Base-by-base conservation (phyloP, 441 rosid genomes). In the Populus hybrid region DNA sequence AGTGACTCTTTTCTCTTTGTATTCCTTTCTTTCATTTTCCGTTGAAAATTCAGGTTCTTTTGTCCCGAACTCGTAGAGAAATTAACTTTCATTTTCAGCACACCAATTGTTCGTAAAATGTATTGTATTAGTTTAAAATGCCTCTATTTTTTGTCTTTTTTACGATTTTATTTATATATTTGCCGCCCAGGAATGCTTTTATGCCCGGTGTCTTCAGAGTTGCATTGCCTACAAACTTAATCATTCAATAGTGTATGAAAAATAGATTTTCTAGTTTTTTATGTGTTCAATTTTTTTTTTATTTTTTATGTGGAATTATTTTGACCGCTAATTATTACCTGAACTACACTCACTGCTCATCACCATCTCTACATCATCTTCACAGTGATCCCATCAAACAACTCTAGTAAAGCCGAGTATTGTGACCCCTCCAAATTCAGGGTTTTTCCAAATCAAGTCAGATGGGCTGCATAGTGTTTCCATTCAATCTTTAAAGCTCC, bases 101-200 rank as follows among this genome's bases (percentile, higher is more conserved):
- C 69, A 9, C 82, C 66, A 84, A 46, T 36, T 86, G 84, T 83
- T 87, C 35, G 91, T 82, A 72, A 72, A 70, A 83, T 80, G 80
- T 74, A 42, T 79, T 35, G 59, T 74, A 30, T 30, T 21, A 50
- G 67, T 26, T 28, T 30, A 1, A 30, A 16, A n/a, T n/a, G 24
- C 23, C 12, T n/a, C 23, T 3, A 5, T 34, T 34, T 34, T 8
- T 36, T 2, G 9, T 36, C 2, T 4, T 69, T 69, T 3, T 36
- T 35, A 36, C 8, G 30, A 38, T 69, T 69, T 30, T 18, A 10
- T 46, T 3, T 46, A 12, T 12, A 12, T 12, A 30, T 46, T 34
- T 12, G 18, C 54, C 5, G 16, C 54, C 54, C 18, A 3, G 16
- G 54, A 11, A 46, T 46, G 54, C 18, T 46, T 46, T 46, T 7